These are phyloP conservation scores for Fusarium denticulatum DNA, from an alignment of 2,329 filamentous ascomycete genomes.

Conservation along the genomic window DNA sequence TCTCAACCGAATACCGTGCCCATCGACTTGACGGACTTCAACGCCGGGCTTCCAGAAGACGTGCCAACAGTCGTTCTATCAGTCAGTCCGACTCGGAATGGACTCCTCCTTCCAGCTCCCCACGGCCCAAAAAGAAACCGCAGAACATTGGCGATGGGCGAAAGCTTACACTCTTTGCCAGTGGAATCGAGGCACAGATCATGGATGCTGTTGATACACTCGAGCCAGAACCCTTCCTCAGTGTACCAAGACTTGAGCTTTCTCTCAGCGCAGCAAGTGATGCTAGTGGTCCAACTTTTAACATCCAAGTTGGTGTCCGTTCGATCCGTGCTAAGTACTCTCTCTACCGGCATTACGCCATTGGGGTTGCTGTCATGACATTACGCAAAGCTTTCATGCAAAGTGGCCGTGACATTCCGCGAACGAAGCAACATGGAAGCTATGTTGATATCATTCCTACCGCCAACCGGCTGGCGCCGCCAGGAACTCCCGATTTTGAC, in stretches of 20 bases:
- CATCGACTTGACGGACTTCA: constrained; percentile 76
- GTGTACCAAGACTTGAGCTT: constrained; percentile 86
- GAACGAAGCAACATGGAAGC: constrained; percentile 47
- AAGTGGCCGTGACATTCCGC: constrained; percentile 56
- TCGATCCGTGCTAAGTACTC: constrained; percentile 89
- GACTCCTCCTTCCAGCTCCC: constrained; percentile 47
- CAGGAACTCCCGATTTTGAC: constrained; percentile 48
- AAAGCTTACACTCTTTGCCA: constrained; percentile 80
- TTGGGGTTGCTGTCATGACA: constrained; percentile 83
- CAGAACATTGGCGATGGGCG: constrained; percentile 77
- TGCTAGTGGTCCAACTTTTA: constrained; percentile 85
- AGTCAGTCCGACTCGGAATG: constrained; percentile 75
- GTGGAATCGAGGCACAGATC: constrained; percentile 88
- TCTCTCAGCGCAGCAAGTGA: constrained; percentile 88
- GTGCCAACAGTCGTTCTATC: constrained; percentile 78
- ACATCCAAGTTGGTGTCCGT: constrained; percentile 83
- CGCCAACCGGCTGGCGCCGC: constrained; percentile 52
- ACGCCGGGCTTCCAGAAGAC: constrained; percentile 69
- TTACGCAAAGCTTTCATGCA: constrained; percentile 75
- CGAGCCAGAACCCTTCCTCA: constrained; percentile 86
- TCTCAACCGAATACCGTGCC: constrained; percentile 88
- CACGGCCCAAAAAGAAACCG: constrained; percentile 62
- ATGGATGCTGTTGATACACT: constrained; percentile 87
- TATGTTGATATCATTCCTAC: constrained; percentile 31
- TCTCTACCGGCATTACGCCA: constrained; percentile 89